Evolutionary conservation across 805 yeast species (phyloP).

Genomic region (Sugiyamaella floridensis): DNA sequence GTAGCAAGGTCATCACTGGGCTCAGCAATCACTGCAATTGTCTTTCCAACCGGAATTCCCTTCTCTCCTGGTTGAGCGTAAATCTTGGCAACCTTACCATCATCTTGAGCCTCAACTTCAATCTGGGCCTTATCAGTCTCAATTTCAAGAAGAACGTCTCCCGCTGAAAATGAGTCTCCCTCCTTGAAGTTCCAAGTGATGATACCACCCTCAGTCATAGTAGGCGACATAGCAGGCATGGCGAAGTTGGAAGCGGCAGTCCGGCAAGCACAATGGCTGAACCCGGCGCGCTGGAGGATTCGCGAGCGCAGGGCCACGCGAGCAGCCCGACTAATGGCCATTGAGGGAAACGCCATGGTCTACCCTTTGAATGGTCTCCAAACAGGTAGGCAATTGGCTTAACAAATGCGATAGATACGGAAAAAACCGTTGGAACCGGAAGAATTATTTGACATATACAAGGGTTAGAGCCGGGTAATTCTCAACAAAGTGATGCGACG

Average conservation of each 20-base stretch:
- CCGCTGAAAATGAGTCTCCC: slow-evolving; percentile 67
- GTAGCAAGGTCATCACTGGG: slow-evolving; percentile 71
- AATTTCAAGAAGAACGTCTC: slow-evolving; percentile 94
- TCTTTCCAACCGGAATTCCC: slow-evolving; percentile 75
- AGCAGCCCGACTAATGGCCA: not conserved
- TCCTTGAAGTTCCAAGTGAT: slow-evolving; percentile 82
- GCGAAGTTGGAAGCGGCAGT: slow-evolving; percentile 42
- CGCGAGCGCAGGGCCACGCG: not conserved
- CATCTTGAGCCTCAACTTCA: slow-evolving; percentile 95
- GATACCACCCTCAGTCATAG: slow-evolving; percentile 94
- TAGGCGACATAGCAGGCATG: slow-evolving; percentile 99
- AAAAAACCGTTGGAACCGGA: not conserved
- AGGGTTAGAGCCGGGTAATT: not conserved
- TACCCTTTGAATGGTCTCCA: not conserved
- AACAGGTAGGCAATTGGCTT: not conserved
- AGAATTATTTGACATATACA: not conserved
- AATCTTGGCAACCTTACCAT: slow-evolving; percentile 81
- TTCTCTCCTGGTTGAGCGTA: slow-evolving; percentile 60
- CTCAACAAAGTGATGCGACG: not conserved
- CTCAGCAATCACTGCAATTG: slow-evolving; percentile 87
- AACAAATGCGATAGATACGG: not conserved
- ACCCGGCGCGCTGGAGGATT: not conserved
- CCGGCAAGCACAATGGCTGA: not conserved
- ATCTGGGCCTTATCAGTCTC: slow-evolving; percentile 98
- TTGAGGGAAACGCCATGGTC: not conserved